phyloP scores from a whole-genome alignment of 257 asterid species.

The Avicennia marina region DNA sequence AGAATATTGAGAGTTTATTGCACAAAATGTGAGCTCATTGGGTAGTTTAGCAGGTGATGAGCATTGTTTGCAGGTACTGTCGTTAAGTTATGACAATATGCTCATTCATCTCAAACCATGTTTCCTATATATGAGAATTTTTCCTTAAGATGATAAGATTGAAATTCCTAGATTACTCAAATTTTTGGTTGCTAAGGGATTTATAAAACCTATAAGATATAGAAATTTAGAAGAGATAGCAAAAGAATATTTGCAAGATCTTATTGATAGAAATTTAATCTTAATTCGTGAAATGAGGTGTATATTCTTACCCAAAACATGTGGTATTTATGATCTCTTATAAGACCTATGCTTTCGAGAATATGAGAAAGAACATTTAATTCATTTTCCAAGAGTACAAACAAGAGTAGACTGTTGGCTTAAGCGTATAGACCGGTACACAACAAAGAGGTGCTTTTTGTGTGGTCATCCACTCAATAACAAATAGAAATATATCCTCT shows the following conservation, averaged over 20 bases:
- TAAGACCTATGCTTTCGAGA: not conserved
- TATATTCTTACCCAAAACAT: not conserved
- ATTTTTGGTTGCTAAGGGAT: not conserved
- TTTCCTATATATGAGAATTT: constrained; percentile 1
- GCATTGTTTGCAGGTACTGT: not conserved
- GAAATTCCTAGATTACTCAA: not conserved
- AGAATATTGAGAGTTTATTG: not conserved
- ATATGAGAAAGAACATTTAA: not conserved
- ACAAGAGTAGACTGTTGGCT: too few species aligned
- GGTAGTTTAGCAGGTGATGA: not conserved
- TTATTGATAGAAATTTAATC: not conserved
- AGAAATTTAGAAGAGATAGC: not conserved
- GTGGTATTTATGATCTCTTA: not conserved
- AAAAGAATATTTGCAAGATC: not conserved
- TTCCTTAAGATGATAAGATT: not conserved
- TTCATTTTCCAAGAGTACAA: not conserved
- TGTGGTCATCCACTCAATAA: not conserved
- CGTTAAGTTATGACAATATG: not conserved
- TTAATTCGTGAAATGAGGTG: not conserved
- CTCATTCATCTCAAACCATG: not conserved
- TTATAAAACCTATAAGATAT: not conserved
- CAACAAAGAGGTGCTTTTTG: not conserved
- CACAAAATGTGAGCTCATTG: not conserved
- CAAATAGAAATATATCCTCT: not conserved
- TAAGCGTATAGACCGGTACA: too few species aligned